Conservation (phyloP, 1,284 basidiomycete genomes). For the Ustilago bromivora region DNA sequence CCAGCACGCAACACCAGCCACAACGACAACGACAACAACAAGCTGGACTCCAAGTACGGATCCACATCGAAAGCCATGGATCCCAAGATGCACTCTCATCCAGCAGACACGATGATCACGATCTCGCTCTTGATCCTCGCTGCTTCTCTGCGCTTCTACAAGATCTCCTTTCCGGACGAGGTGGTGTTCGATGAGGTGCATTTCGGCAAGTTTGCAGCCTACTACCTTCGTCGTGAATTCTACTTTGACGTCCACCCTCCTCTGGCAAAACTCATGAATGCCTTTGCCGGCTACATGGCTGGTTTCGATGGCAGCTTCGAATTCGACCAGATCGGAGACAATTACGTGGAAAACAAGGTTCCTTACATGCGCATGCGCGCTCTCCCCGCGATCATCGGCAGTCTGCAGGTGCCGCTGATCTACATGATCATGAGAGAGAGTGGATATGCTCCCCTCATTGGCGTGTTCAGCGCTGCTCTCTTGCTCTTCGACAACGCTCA, state of each 20-base stretch:
- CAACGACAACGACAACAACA: conserved; percentile 6
- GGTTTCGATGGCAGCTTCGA: conserved; percentile 94
- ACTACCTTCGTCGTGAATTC: conserved; percentile 74
- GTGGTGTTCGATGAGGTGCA: conserved; percentile 70
- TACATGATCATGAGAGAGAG: conserved; percentile 98
- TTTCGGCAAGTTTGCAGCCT: conserved; percentile 69
- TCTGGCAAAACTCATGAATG: conserved; percentile 72
- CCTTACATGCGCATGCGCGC: conserved; percentile 94
- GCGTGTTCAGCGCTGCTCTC: conserved; percentile 86
- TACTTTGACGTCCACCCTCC: conserved; percentile 99
- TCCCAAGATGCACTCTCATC: conserved; percentile 31
- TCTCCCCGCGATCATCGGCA: conserved; percentile 89
- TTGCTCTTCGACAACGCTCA: conserved; percentile 98
- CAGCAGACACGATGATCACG: conserved; percentile 31
- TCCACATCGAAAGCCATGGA: conserved; percentile 6
- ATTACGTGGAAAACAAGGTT: conserved; percentile 85
- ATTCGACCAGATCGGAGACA: conserved; percentile 96
- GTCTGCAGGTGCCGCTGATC: conserved; percentile 87
- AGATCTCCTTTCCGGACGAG: conserved; percentile 58
- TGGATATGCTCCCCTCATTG: conserved; percentile 89
- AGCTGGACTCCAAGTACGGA: conserved; percentile 13
- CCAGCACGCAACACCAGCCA: not conserved
- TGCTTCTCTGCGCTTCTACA: conserved; percentile 53
- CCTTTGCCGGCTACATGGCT: conserved; percentile 92
- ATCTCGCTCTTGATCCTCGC: conserved; percentile 49